Conservation (phyloP, 2,329 filamentous ascomycete genomes). For the Penicillium sp. region DNA sequence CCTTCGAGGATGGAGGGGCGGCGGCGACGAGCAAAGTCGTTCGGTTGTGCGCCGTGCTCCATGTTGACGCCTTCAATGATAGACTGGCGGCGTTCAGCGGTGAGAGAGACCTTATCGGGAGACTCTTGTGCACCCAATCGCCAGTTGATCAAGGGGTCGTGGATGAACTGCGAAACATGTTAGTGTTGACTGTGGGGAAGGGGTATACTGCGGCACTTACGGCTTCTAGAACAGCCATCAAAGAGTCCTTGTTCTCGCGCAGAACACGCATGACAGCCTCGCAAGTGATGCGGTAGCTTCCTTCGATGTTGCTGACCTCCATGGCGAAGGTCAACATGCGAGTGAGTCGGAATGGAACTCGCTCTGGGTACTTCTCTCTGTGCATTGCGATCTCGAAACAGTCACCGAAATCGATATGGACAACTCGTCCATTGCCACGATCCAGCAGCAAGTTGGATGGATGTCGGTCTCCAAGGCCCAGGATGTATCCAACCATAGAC, state of each 20-base stretch:
- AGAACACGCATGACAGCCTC: slow-evolving; percentile 98
- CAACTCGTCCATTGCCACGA: slow-evolving; percentile 90
- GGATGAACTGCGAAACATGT: slow-evolving; percentile 74
- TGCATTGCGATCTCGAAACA: slow-evolving; percentile 99
- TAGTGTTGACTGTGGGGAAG: neutral
- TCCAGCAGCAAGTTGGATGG: slow-evolving; percentile 98
- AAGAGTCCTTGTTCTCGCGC: slow-evolving; percentile 93
- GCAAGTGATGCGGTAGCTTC: slow-evolving; percentile 95
- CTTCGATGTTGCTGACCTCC: slow-evolving; percentile 99
- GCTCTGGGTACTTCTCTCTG: slow-evolving; percentile 96
- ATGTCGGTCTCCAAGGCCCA: slow-evolving; percentile 93
- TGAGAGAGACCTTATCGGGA: slow-evolving; percentile 61
- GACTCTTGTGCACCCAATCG: slow-evolving; percentile 70
- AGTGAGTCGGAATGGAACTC: slow-evolving; percentile 95
- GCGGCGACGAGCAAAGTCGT: slow-evolving; percentile 66
- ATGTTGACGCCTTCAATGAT: slow-evolving; percentile 55
- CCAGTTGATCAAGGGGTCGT: slow-evolving; percentile 98
- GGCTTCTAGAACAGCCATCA: slow-evolving; percentile 97
- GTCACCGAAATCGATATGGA: slow-evolving; percentile 99
- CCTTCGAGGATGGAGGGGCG: slow-evolving; percentile 70
- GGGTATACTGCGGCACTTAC: slow-evolving; percentile 59
- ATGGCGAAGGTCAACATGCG: slow-evolving; percentile 99
- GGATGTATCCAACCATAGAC: slow-evolving; percentile 99
- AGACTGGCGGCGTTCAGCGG: slow-evolving; percentile 61
- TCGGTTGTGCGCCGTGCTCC: slow-evolving; percentile 59